Base-by-base conservation (phyloP, 176 grass and related monocot species). In the Raddia guianensis region DNA sequence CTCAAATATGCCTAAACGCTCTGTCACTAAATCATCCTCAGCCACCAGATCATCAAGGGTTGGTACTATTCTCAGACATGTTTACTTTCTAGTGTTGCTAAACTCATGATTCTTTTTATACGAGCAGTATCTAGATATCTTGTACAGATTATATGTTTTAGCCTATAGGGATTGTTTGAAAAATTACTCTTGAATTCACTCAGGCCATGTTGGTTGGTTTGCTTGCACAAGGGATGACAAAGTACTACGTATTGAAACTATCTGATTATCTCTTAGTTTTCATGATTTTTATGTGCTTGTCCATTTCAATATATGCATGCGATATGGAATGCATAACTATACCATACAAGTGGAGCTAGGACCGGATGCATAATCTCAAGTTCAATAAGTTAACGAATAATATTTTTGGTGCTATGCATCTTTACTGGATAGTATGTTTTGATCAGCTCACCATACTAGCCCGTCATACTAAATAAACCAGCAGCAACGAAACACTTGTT, bases 1-100 rank as follows among this genome's bases (percentile, higher is more conserved):
- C 52, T 55, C 91, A 63, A 78, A 72, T 79, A 73, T 62, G 80
- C 70, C 93, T 58, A 99, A 93, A 78, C 82, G 78, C 9, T 34
- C 40, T 77, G 64, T 71, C 15, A 49, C 55, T 78, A 88, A 89
- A 87, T 99, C 97, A 14, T 66, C 87, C 57, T 99, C 97, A 6
- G 86, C 90, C 16, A 80, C 88, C 59, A 93, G 97, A 91, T 89
- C 89, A 82, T 96, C 93, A 54, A 95, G 85, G 90, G 97, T 99
- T 67, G 12, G 74, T 82, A 61, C 68, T 80, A 37, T 50, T 80
- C n/a, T 11, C 12, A 19, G 21, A 72, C 51, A 42, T 66, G 58
- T 81, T 33, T 58, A 34, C 16, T 34, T 66, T 32, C 42, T 81
- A 75, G 9, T 72, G 65, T 57, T 85, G 82, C 66, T 49, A 62